Conservation (phyloP, 805 yeast genomes). For the Lachancea lanzarotensis region DNA sequence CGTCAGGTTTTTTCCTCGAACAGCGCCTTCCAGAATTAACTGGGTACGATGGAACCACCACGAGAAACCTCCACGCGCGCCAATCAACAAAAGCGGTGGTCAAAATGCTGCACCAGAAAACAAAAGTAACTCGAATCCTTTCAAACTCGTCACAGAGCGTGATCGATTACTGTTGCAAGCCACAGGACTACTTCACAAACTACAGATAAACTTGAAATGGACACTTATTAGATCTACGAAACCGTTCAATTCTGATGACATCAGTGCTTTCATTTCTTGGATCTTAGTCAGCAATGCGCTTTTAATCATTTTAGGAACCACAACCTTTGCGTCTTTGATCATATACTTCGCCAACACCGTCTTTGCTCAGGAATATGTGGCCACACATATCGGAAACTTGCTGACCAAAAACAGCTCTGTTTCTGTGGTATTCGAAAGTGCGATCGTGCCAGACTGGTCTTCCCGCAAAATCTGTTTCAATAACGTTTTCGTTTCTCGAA, state of each 20-base stretch:
- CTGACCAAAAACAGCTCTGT: conserved; percentile 78
- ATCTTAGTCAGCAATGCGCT: conserved; percentile 79
- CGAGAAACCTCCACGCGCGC: not conserved
- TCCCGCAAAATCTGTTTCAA: conserved; percentile 78
- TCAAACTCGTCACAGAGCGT: conserved; percentile 23
- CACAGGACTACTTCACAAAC: conserved; percentile 35
- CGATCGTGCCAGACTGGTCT: conserved; percentile 91
- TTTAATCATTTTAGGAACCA: conserved; percentile 77
- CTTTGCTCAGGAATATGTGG: conserved; percentile 65
- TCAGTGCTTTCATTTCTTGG: conserved; percentile 89
- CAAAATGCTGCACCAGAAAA: not conserved
- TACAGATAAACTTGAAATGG: conserved; percentile 60
- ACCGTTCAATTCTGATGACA: conserved; percentile 89
- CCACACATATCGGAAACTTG: conserved; percentile 71
- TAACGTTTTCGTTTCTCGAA: conserved; percentile 76
- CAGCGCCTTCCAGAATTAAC: not conserved
- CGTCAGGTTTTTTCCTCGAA: not conserved
- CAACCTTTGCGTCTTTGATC: conserved; percentile 81
- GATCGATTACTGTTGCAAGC: conserved; percentile 36
- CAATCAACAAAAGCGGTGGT: not conserved
- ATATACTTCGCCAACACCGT: conserved; percentile 62
- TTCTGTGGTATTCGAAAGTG: conserved; percentile 83
- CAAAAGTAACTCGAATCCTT: conserved; percentile 1
- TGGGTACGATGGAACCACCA: conserved; percentile 3
- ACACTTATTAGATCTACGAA: conserved; percentile 63